Evolutionary conservation across 2,329 filamentous ascomycete species (phyloP).

Genomic region (Fusarium hainanense): DNA sequence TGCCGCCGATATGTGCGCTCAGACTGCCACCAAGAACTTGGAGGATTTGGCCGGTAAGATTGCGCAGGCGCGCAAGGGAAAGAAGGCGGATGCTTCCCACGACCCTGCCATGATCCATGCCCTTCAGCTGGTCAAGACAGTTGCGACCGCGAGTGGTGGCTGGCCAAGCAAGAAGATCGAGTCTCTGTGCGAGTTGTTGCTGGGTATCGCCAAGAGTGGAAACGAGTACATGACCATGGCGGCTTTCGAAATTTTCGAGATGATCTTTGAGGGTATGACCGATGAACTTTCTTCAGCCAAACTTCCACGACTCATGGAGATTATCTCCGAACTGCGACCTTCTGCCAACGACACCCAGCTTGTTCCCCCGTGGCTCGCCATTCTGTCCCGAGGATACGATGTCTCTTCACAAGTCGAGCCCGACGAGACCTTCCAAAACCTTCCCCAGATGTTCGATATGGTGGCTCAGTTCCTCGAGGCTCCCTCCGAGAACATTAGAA

Average conservation of each 20-base stretch:
- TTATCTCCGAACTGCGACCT: slow-evolving; percentile 91
- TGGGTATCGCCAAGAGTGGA: slow-evolving; percentile 87
- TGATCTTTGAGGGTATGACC: slow-evolving; percentile 92
- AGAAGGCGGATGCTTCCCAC: slow-evolving; percentile 71
- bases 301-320: slow-evolving; percentile 87
- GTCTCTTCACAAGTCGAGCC: slow-evolving; percentile 89
- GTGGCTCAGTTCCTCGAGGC: slow-evolving; percentile 86
- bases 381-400: slow-evolving; percentile 93
- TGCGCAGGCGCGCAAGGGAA: slow-evolving; percentile 68
- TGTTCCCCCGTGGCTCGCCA: slow-evolving; percentile 95
- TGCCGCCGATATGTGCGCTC: slow-evolving; percentile 94
- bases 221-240: slow-evolving; percentile 98
- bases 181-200: slow-evolving; percentile 85
- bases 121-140: slow-evolving; percentile 89
- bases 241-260: slow-evolving; percentile 96
- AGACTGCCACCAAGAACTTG: slow-evolving; percentile 85
- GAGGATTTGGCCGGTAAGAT: slow-evolving; percentile 76
- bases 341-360: slow-evolving; percentile 94
- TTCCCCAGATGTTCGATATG: slow-evolving; percentile 85
- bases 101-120: slow-evolving; percentile 91
- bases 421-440: slow-evolving; percentile 89
- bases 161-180: slow-evolving; percentile 99
- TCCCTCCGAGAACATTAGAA: slow-evolving; percentile 89
- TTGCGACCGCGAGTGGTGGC: slow-evolving; percentile 86
- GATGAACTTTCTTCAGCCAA: slow-evolving; percentile 90